Conservation (phyloP, 306 rosid genomes). For the Cajanus cajan region DNA sequence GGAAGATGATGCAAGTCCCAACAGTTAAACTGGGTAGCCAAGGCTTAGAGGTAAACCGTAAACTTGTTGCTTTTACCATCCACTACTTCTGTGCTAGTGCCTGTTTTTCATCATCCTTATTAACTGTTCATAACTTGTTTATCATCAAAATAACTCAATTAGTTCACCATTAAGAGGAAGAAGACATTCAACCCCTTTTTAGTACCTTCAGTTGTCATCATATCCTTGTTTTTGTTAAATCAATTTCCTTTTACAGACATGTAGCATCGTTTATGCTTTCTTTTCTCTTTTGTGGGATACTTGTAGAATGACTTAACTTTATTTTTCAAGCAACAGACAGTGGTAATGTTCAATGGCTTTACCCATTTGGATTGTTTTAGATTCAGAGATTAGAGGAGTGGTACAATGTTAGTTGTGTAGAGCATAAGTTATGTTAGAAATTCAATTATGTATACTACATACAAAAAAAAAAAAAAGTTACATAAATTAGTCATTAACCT, state of each 20-base stretch:
- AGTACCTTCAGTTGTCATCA: not conserved
- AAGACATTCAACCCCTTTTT: not conserved
- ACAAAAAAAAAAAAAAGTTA: not conserved
- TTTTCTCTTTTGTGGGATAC: not conserved
- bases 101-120: not conserved
- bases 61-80: not conserved
- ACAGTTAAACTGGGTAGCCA: constrained; percentile 70
- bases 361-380: not conserved
- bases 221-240: not conserved
- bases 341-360: not conserved
- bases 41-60: constrained; percentile 65
- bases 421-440: not conserved
- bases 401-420: not conserved
- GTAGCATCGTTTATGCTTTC: not conserved
- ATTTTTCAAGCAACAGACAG: not conserved
- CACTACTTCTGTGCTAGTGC: not conserved
- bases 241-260: not conserved
- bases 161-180: not conserved
- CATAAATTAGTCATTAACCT: not conserved
- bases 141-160: not conserved
- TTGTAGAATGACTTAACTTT: not conserved
- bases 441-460: not conserved
- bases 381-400: not conserved
- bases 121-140: not conserved
- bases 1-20: constrained; percentile 43